Percentiles rank a stretch among this genome's conserved stretches.
phyloP scores from a whole-genome alignment of 129 eudicot species.

The Chrysanthemum makinoi region DNA sequence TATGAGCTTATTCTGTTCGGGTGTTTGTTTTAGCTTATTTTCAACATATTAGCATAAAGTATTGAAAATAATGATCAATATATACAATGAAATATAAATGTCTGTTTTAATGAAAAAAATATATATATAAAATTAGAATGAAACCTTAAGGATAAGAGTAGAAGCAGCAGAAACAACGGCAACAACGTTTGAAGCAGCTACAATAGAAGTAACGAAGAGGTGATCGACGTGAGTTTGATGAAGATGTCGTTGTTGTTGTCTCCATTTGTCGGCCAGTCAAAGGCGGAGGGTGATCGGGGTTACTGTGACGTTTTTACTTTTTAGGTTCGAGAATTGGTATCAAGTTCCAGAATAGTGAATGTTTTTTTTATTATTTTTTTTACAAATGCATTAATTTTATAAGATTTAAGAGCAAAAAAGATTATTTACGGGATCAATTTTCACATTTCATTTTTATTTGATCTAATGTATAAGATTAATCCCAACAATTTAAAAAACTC shows the following conservation, averaged over 20 bases:
- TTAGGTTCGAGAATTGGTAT: no score
- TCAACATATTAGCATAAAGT: background rate
- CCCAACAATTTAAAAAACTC: no score
- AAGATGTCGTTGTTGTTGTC: constrained; percentile 16
- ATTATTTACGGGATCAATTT: no score
- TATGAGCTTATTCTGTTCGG: no score
- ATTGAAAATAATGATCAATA: background rate
- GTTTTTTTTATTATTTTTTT: no score
- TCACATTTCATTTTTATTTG: no score
- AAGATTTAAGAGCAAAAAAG: no score
- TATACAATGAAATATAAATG: background rate
- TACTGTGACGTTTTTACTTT: background rate
- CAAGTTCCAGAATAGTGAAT: no score
- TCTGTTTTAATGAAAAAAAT: no score
- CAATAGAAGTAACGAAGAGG: constrained; percentile 43
- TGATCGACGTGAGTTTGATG: constrained; percentile 37
- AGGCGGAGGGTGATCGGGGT: constrained; percentile 21
- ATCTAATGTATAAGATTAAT: no score
- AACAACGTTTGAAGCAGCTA: constrained; percentile 49
- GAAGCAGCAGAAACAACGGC: constrained; percentile 56
- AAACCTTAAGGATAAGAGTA: constrained; percentile 46
- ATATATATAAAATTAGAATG: constrained; percentile 18
- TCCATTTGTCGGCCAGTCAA: constrained; percentile 26
- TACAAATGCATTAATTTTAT: no score
- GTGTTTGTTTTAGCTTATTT: no score